These are phyloP conservation scores for Lentinula boryana DNA, from an alignment of 768 basidiomycete species.

Conservation along the genomic window DNA sequence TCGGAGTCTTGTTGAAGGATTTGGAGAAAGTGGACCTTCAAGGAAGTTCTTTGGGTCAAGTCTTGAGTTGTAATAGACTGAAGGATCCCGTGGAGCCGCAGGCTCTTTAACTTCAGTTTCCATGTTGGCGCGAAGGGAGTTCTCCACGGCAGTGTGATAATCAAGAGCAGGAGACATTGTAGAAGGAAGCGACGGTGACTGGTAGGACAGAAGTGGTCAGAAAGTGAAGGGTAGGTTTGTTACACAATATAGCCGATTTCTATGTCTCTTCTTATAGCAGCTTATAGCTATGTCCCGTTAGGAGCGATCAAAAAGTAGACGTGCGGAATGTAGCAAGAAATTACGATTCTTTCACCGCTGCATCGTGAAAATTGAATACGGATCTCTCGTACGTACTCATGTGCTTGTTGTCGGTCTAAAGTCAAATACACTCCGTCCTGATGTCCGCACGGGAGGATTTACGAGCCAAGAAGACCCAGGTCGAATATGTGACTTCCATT, in stretches of 20 bases:
- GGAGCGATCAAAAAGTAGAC: neutral
- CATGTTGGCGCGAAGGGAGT: neutral
- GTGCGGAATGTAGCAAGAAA: neutral
- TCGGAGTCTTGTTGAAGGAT: conserved; percentile 67
- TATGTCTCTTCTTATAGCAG: neutral
- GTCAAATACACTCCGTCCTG: neutral
- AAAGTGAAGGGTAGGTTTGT: neutral
- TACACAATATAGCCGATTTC: neutral
- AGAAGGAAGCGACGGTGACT: neutral
- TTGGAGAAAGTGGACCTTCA: conserved; percentile 61
- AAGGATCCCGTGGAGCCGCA: neutral
- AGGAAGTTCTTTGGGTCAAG: conserved; percentile 64
- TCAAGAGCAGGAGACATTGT: conserved; percentile 7
- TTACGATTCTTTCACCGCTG: neutral
- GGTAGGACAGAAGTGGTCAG: neutral
- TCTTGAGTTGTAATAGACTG: conserved; percentile 58
- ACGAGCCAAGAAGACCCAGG: neutral
- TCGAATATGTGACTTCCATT: neutral
- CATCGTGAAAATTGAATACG: neutral
- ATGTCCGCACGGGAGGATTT: neutral
- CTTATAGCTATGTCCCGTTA: neutral
- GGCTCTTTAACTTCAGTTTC: neutral
- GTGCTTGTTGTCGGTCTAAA: neutral
- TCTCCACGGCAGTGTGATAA: conserved; percentile 5
- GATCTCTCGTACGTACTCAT: neutral